These are phyloP conservation scores for Chrysosphaeria jannelii DNA, from an alignment of 2,329 filamentous ascomycete species.

Conservation along the genomic window DNA sequence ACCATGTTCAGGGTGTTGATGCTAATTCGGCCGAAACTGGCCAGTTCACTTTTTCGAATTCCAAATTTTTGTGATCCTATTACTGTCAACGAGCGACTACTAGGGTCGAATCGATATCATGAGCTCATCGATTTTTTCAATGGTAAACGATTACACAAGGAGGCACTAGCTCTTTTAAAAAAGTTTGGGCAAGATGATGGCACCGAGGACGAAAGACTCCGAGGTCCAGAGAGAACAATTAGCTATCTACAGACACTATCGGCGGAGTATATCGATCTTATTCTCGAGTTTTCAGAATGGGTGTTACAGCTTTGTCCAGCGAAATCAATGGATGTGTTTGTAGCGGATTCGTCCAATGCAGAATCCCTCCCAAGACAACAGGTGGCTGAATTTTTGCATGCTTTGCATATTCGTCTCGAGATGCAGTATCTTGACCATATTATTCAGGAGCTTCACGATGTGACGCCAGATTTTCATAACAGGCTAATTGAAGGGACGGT, in stretches of 20 bases:
- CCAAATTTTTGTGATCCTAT: slow-evolving; percentile 92
- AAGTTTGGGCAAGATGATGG: slow-evolving; percentile 40
- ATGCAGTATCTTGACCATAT: slow-evolving; percentile 72
- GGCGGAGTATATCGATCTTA: slow-evolving; percentile 64
- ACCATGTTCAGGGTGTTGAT: slow-evolving; percentile 87
- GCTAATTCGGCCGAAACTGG: slow-evolving; percentile 62
- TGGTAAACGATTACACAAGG: slow-evolving; percentile 73
- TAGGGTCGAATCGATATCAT: slow-evolving; percentile 66
- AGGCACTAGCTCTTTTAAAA: slow-evolving; percentile 54
- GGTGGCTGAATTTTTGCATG: slow-evolving; percentile 48
- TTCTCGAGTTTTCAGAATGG: slow-evolving; percentile 80
- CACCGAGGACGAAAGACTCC: slow-evolving; percentile 17
- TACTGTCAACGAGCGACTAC: slow-evolving; percentile 75
- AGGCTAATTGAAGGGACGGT: slow-evolving; percentile 39
- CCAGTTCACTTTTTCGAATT: slow-evolving; percentile 73
- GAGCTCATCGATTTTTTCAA: slow-evolving; percentile 95
- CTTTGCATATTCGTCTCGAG: slow-evolving; percentile 40
- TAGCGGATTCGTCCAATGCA: slow-evolving; percentile 81
- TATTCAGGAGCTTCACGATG: slow-evolving; percentile 60
- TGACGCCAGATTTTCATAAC: slow-evolving; percentile 67
- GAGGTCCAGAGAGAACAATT: slow-evolving; percentile 59
- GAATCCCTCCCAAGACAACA: slow-evolving; percentile 55
- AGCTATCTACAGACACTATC: slow-evolving; percentile 73
- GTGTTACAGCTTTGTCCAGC: slow-evolving; percentile 41
- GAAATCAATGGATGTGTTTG: slow-evolving; percentile 72